Conservation (phyloP, 164 flowering plant species). For the Brasenia schreberi region DNA sequence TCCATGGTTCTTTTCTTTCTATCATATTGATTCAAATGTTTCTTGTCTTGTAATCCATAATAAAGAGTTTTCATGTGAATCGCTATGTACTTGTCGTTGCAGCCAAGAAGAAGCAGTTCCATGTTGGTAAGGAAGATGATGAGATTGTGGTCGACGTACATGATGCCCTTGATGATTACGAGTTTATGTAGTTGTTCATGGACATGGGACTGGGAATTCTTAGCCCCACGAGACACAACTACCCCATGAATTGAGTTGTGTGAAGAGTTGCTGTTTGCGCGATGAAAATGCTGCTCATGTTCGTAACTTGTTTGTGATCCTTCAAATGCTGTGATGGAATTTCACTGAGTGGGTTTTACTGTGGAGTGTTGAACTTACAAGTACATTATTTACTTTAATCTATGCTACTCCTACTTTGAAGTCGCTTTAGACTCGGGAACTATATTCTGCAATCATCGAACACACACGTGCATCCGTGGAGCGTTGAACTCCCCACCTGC, state of each 20-base stretch:
- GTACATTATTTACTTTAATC: no score
- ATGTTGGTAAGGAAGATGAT: conserved; percentile 65
- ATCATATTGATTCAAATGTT: not conserved
- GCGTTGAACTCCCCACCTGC: no score
- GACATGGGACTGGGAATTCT: not conserved
- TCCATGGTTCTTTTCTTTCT: not conserved
- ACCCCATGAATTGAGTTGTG: no score
- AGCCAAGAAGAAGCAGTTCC: conserved; percentile 71
- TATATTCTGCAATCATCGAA: no score
- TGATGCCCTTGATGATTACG: conserved; percentile 62
- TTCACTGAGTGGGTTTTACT: no score
- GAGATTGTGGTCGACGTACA: conserved; percentile 26
- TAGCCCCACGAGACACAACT: no score
- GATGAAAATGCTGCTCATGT: not conserved
- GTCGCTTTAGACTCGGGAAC: no score
- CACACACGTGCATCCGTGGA: no score
- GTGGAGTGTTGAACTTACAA: no score
- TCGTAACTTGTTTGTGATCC: not conserved
- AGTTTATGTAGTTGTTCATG: conserved; percentile 42
- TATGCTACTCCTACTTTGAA: no score
- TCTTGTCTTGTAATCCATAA: no score
- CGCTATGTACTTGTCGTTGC: conserved; percentile 5
- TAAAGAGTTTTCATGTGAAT: not conserved
- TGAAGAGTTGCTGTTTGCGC: not conserved
- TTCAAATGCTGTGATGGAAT: no score